Conservation (phyloP, 768 basidiomycete genomes). For the Trametes sanguinea region DNA sequence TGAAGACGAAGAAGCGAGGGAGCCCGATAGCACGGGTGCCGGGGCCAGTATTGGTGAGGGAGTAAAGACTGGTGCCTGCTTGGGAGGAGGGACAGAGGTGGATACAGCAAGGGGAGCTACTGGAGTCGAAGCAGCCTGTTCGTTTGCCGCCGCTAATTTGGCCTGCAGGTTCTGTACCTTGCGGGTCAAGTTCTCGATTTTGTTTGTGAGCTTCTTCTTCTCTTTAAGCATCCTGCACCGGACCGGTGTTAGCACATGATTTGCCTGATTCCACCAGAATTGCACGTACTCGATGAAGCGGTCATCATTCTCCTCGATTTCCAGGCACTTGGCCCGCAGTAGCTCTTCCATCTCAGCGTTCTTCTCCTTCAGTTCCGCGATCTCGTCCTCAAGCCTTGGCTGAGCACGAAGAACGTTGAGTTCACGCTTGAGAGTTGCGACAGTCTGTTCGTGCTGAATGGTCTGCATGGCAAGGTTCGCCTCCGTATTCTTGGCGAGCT, state of each 20-base stretch:
- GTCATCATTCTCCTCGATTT: slow-evolving; percentile 87
- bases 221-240: slow-evolving; percentile 67
- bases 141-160: slow-evolving; percentile 55
- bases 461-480: slow-evolving; percentile 64
- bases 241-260: neutral
- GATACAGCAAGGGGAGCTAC: neutral
- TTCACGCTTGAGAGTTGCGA: slow-evolving; percentile 59
- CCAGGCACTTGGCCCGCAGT: slow-evolving; percentile 64
- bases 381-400: slow-evolving; percentile 54
- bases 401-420: slow-evolving; percentile 52
- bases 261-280: neutral
- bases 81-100: slow-evolving; percentile 21
- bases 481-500: slow-evolving; percentile 49
- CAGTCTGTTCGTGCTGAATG: slow-evolving; percentile 67
- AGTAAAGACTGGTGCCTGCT: slow-evolving; percentile 26
- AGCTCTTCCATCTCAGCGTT: slow-evolving; percentile 78
- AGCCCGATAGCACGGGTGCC: slow-evolving; percentile 15
- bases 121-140: slow-evolving; percentile 2
- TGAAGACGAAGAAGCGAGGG: slow-evolving; percentile 19
- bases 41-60: slow-evolving; percentile 18
- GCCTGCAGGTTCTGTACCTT: slow-evolving; percentile 73
- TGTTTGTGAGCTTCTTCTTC: slow-evolving; percentile 72
- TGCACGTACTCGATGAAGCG: slow-evolving; percentile 71
- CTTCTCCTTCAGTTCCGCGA: slow-evolving; percentile 66
- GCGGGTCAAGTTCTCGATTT: slow-evolving; percentile 69